These are phyloP conservation scores for Polytrichum formosum DNA, from an alignment of 225 moss, liverwort and hornwort genomes.

Conservation along the genomic window DNA sequence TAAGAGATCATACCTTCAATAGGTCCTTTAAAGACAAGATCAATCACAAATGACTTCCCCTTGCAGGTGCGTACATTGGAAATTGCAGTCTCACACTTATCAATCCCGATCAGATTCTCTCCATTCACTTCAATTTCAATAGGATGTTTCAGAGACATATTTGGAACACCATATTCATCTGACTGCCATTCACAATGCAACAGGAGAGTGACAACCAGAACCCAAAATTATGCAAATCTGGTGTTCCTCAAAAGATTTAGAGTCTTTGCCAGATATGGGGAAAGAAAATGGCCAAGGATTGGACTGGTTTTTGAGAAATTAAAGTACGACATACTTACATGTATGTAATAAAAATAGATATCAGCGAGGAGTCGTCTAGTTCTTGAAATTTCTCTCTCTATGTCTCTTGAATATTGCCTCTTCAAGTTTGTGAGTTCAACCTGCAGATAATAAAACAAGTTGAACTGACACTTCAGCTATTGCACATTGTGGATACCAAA, in stretches of 20 bases:
- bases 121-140: conserved; percentile 69
- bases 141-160: conserved; percentile 22
- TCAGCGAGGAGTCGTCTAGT: conserved; percentile 52
- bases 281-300: neutral
- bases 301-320: neutral
- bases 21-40: conserved; percentile 18
- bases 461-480: neutral
- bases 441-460: conserved; percentile 18
- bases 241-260: neutral
- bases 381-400: conserved; percentile 34
- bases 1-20: conserved; percentile 26
- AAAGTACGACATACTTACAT: conserved; percentile 16
- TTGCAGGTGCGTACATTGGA: conserved; percentile 40
- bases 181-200: conserved; percentile 14
- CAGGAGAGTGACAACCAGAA: neutral
- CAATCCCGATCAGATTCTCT: conserved; percentile 35
- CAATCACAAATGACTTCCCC: conserved; percentile 36
- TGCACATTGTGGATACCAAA: no score
- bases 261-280: no score
- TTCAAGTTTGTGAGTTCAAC: conserved; percentile 65
- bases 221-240: neutral
- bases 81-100: conserved; percentile 49
- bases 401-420: conserved; percentile 34
- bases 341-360: conserved; percentile 73
- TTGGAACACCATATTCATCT: conserved; percentile 36